phyloP scores from a whole-genome alignment of 2,329 filamentous ascomycete genomes.

The Teratosphaeria zuluensis region DNA sequence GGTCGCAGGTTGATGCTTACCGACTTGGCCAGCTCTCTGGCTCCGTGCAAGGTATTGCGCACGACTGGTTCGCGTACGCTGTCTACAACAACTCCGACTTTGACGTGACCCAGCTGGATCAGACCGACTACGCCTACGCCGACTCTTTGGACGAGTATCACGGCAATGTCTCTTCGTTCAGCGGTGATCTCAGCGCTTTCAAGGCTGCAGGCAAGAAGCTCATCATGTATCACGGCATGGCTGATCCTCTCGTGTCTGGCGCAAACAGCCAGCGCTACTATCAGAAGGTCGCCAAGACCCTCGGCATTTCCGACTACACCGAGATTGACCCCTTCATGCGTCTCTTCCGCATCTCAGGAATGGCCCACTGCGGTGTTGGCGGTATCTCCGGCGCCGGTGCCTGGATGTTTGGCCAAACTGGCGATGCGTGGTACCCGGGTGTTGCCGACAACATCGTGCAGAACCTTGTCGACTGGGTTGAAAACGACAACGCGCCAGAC shows the following conservation, averaged over 20 bases:
- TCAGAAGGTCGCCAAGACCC: slow-evolving; percentile 33
- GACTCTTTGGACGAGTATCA: slow-evolving; percentile 29
- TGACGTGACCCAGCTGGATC: slow-evolving; percentile 30
- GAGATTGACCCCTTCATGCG: slow-evolving; percentile 33
- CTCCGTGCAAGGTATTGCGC: slow-evolving; percentile 32
- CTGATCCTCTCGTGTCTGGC: slow-evolving; percentile 36
- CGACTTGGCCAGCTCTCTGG: slow-evolving; percentile 31
- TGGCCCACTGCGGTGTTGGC: slow-evolving; percentile 42
- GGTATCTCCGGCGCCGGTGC: slow-evolving; percentile 32
- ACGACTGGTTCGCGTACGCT: slow-evolving; percentile 38
- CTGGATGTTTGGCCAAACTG: slow-evolving; percentile 32
- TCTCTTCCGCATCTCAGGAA: slow-evolving; percentile 44
- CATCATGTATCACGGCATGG: slow-evolving; percentile 33
- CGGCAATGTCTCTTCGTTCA: slow-evolving; percentile 31
- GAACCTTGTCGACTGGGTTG: slow-evolving; percentile 33
- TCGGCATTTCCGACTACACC: slow-evolving; percentile 28
- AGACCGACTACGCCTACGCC: slow-evolving; percentile 32
- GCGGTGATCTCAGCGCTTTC: slow-evolving; percentile 31
- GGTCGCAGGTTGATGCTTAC: slow-evolving; percentile 33
- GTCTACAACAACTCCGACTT: slow-evolving; percentile 38
- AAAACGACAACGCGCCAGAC: slow-evolving; percentile 22
- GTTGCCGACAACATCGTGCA: slow-evolving; percentile 38
- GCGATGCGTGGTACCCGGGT: slow-evolving; percentile 10
- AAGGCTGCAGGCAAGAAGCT: slow-evolving; percentile 34
- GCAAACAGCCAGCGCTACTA: slow-evolving; percentile 41